Evolutionary conservation across 2,329 filamentous ascomycete species (phyloP).

Genomic region (Fusarium ambrosium): DNA sequence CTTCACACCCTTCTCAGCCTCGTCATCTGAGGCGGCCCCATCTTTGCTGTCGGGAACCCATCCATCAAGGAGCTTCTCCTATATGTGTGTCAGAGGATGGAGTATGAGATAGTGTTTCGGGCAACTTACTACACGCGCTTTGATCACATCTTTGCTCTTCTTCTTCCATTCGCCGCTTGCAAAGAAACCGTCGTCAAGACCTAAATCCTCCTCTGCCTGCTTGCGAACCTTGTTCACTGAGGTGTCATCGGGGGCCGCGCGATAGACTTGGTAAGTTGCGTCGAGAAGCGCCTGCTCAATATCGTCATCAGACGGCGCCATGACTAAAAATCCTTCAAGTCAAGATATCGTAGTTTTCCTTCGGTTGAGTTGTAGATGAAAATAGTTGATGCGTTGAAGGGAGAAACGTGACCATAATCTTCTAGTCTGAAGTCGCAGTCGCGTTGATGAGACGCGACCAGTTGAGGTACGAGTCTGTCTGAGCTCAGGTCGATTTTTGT

Average conservation of each 20-base stretch:
- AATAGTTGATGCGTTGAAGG: not conserved
- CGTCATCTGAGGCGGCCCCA: constrained; percentile 43
- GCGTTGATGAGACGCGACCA: constrained; percentile 38
- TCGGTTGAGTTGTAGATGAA: not conserved
- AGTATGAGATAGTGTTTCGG: not conserved
- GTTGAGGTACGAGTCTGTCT: not conserved
- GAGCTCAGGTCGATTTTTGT: constrained; percentile 29
- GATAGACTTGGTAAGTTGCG: constrained; percentile 62
- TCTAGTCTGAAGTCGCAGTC: constrained; percentile 26
- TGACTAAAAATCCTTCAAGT: constrained; percentile 31
- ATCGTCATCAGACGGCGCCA: constrained; percentile 58
- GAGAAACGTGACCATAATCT: constrained; percentile 10
- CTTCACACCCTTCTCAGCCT: constrained; percentile 50
- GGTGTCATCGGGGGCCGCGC: constrained; percentile 59
- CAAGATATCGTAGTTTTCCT: not conserved
- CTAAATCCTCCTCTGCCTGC: constrained; percentile 62
- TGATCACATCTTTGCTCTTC: constrained; percentile 71
- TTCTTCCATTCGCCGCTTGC: constrained; percentile 66
- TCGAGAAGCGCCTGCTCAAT: constrained; percentile 62
- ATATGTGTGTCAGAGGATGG: constrained; percentile 9
- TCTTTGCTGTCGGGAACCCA: constrained; percentile 49
- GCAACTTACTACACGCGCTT: constrained; percentile 64
- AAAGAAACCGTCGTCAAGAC: constrained; percentile 66
- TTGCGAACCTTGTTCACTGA: constrained; percentile 71
- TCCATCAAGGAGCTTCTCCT: constrained; percentile 56